phyloP scores from a whole-genome alignment of 2,329 filamentous ascomycete genomes.

The Claviceps humidiphila region DNA sequence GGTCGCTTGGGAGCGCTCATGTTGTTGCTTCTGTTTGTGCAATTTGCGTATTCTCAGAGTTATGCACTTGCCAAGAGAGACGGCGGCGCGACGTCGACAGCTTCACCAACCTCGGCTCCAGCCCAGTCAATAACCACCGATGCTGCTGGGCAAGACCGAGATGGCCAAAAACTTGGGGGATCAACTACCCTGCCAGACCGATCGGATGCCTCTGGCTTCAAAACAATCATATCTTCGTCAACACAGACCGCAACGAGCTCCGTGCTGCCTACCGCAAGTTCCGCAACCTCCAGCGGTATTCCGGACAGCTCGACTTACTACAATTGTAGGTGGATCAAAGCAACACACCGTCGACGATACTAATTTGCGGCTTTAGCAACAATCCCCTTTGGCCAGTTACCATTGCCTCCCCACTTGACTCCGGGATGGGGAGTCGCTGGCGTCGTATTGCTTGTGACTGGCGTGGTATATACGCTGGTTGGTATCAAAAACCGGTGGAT shows the following conservation, averaged over 20 bases:
- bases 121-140: neutral
- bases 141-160: neutral
- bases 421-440: constrained; percentile 72
- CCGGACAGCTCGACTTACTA: constrained; percentile 18
- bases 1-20: constrained; percentile 24
- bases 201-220: neutral
- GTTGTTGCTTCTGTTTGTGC: constrained; percentile 24
- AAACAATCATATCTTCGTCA: neutral
- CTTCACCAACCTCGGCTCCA: constrained; percentile 1
- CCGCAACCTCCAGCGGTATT: constrained; percentile 6
- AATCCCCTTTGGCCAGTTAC: constrained; percentile 43
- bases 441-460: constrained; percentile 59
- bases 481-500: constrained; percentile 74
- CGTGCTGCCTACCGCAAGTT: constrained; percentile 3
- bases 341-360: neutral
- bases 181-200: neutral
- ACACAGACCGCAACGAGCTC: constrained; percentile 1
- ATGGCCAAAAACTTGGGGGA: neutral
- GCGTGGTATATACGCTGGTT: constrained; percentile 57
- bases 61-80: constrained; percentile 21
- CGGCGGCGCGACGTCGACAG: constrained; percentile 11
- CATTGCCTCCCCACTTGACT: constrained; percentile 61
- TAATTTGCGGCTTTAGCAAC: constrained; percentile 22
- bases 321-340: constrained; percentile 18
- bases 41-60: constrained; percentile 22